Base-by-base conservation (phyloP, 176 grass and related monocot species). In the Chloris gayana region DNA sequence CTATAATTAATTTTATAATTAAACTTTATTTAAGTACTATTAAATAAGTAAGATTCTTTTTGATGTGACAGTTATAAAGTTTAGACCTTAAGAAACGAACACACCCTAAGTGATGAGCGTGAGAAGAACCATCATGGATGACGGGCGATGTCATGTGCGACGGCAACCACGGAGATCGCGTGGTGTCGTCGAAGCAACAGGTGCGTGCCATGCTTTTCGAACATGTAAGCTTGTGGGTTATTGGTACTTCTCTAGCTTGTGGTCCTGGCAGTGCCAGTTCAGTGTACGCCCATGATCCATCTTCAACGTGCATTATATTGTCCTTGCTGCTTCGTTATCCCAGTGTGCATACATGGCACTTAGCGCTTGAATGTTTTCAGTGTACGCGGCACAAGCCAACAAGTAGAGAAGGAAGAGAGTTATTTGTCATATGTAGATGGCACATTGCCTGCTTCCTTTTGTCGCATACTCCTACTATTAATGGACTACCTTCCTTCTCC, bases 251-350 rank as follows among this genome's bases (percentile, higher is more conserved):
- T n/a, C n/a, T n/a, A n/a, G n/a, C n/a, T 26, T 45, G 77, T 81
- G 87, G 82, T 89, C 77, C 82, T 85, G 63, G 33, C 32, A 57
- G 45, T 76, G 63, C 44, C 32, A 57, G 45, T 76, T 85, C 33
- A 85, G 67, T 24, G 44, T 53, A 24, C 35, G 12, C 38, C 65
- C 77, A 70, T 67, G 13, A 89, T 69, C 72, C 51, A 69, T 72
- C 65, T 64, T 65, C 60, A 76, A 3, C 51, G 75, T 22, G n/a
- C n/a, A n/a, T n/a, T n/a, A n/a, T n/a, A 10, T 42, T 46, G 64
- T 56, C 72, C 56, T 58, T 57, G 63, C 42, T 74, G 39, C 15
- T 67, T 59, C 34, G 13, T 24, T 68, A 29, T 54, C 37, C 33
- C n/a, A 37, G 76, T 67, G 39, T 35, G 4, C 4, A 10, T 17